Base-by-base conservation (phyloP, 73 alveolate species). In the Paramecium pentaurelia region DNA sequence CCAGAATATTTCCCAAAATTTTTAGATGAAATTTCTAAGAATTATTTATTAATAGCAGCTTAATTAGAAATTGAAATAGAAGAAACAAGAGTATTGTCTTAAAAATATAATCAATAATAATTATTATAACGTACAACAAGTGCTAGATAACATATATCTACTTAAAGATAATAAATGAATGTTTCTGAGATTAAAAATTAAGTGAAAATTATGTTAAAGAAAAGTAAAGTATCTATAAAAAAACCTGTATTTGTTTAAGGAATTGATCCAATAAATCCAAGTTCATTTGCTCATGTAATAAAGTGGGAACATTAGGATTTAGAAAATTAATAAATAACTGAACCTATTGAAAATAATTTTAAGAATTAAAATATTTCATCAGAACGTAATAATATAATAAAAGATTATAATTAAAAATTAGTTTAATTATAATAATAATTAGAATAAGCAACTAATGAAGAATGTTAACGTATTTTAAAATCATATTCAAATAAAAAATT, bases 241-340 rank as follows among this genome's bases (percentile, higher is more conserved):
- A 80, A 80, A 80, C 91, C 91, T 25, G 91, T 80, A 2, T 80
- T 42, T 80, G 91, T 80, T 10, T 80, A 80, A 25, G 91, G 91
- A 3, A 45, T 80, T 14, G 91, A 80, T 80, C 91, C 91, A 18
- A 8, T 80, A 2, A 80, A 80, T 80, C 91, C 91, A 45, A 20
- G 75, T 25, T 80, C 18, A 80, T 80, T 45, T 80, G 75, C 91
- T 45, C 91, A 80, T 47, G 73, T 80, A 8, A 80, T 80, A 3
- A 80, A 80, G 7, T 80, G 91, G 91, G 91, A 80, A 44, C 47
- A 80, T 80, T 28, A 80, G n/a, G 91, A 80, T 42, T 80, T 80
- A 47, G 91, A 80, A 27, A 71, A 60, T 16, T 28, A 44, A 27
- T 42, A 45, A 6, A 4, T 42, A 12, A 27, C 58, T 16, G 91